phyloP scores from a whole-genome alignment of 257 asterid genomes.

The Solanum medicagineum region DNA sequence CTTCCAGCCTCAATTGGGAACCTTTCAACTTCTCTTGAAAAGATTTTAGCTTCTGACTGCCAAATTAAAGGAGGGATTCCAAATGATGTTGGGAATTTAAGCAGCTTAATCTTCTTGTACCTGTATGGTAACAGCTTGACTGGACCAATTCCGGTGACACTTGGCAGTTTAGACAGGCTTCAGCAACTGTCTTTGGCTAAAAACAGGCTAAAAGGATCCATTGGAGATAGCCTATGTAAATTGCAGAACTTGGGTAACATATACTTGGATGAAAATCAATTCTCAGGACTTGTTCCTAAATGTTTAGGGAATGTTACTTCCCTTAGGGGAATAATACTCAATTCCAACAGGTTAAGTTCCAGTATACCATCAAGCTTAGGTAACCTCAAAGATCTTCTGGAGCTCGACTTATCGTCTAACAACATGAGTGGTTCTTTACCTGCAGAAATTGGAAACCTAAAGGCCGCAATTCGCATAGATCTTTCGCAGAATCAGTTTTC shows the following conservation, averaged over 20 bases:
- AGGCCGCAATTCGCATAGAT: not conserved
- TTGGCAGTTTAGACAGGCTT: not conserved
- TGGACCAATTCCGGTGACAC: not conserved
- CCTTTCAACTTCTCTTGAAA: conserved; percentile 8
- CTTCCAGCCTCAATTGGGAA: conserved; percentile 23
- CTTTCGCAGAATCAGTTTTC: conserved; percentile 7
- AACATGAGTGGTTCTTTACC: conserved; percentile 8
- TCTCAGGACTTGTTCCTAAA: conserved; percentile 14
- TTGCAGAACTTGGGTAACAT: not conserved
- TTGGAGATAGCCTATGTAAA: conserved; percentile 5
- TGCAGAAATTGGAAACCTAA: conserved; percentile 3
- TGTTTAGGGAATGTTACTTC: conserved; percentile 12
- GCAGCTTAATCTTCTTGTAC: not conserved
- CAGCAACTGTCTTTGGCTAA: not conserved
- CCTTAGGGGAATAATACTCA: not conserved
- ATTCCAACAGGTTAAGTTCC: conserved; percentile 10
- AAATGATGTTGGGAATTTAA: conserved; percentile 15
- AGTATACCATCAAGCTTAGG: conserved; percentile 4
- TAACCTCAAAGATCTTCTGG: conserved; percentile 5
- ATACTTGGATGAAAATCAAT: not conserved
- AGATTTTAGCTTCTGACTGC: not conserved
- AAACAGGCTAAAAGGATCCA: conserved; percentile 4
- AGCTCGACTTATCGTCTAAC: conserved; percentile 12
- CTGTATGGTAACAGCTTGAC: not conserved
- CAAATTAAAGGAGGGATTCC: conserved; percentile 19